Evolutionary conservation across 805 yeast species (phyloP).

Genomic region (Cyberlindnera subsufficiens): DNA sequence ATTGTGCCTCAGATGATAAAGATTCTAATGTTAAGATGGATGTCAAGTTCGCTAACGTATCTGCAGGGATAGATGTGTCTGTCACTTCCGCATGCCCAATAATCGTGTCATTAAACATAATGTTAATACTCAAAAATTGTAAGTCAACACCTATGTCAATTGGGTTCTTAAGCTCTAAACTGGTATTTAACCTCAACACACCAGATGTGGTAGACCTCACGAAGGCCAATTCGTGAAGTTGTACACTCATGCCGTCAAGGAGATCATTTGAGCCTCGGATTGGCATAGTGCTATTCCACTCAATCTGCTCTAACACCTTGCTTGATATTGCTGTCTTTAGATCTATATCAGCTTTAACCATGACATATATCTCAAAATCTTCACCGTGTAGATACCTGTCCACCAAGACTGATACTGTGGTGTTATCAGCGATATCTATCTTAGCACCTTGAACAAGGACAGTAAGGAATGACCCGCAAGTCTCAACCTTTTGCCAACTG

Average conservation of each 20-base stretch:
- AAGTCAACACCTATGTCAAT: conserved; percentile 22
- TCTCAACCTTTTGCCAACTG: conserved; percentile 20
- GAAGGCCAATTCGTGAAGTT: conserved; percentile 17
- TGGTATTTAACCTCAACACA: conserved; percentile 25
- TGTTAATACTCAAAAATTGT: conserved; percentile 22
- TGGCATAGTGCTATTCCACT: conserved; percentile 1
- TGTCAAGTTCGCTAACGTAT: conserved; percentile 12
- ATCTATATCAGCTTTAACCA: conserved; percentile 14
- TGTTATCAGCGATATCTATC: conserved; percentile 16
- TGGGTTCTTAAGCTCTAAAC: conserved; percentile 30
- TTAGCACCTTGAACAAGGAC: conserved; percentile 13
- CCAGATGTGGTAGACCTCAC: conserved; percentile 22
- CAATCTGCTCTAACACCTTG: conserved; percentile 17
- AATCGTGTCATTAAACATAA: conserved; percentile 28
- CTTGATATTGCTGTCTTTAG: conserved; percentile 21
- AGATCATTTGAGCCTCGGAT: conserved; percentile 1
- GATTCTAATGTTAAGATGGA: conserved; percentile 15
- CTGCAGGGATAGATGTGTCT: conserved; percentile 19
- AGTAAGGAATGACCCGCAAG: conserved; percentile 3
- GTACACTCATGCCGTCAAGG: conserved; percentile 3
- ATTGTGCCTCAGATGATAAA: conserved; percentile 13
- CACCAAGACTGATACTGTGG: conserved; percentile 4
- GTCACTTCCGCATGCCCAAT: conserved; percentile 28
- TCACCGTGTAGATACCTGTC: conserved; percentile 6
- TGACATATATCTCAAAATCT: conserved; percentile 1